Evolutionary conservation across 2,329 filamentous ascomycete genomes (phyloP), one percentile per base, ranked within the genome.

Genomic region (Aspergillus latus): DNA sequence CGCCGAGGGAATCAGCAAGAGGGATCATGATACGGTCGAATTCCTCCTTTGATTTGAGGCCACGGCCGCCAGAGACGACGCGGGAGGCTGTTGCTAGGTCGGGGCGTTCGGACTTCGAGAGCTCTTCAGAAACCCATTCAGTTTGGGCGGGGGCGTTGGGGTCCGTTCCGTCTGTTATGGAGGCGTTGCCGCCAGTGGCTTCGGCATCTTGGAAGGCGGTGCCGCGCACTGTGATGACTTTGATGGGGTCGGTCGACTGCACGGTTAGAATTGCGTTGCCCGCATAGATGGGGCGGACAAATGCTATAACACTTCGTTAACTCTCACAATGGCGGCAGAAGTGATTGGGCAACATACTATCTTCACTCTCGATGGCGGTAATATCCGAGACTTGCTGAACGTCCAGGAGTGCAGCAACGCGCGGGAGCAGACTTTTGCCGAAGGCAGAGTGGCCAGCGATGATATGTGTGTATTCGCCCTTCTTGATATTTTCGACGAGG

Each of bases 251-350:
- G 61, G 84, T 84, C 2, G 92, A 96, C 76, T 97, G 90, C 57
- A 99, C 92, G 8, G 94, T 99, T 36, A 95, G 85, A 69, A 99
- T 96, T 47, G 93, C 94, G 72, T 99, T 99, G 54, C 94, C 94
- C 56, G 94, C 94, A 74, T 99, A 99, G 70, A 99, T 97, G 29
- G 94, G 93, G 56, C 94, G 89, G 54, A 97, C 88, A 69, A 99
- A 99, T 10, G 91, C 83, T 84, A 6, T 5, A 13, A 47, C 15
- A 28, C 26, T 11, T 28, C 6, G 44, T 32, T 46, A 13, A 21
- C 7, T 15, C n/a, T 37, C 21, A 26, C 43, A 13, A 9, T 29
- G 21, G 26, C 11, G 43, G 10, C 11, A 11, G 21, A 29, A 16
- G 21, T 11, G 37, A 16, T 13, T n/a, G 15, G 2, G n/a, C 15